phyloP scores from a whole-genome alignment of 176 grass and related monocot genomes.

The Leersia perrieri region DNA sequence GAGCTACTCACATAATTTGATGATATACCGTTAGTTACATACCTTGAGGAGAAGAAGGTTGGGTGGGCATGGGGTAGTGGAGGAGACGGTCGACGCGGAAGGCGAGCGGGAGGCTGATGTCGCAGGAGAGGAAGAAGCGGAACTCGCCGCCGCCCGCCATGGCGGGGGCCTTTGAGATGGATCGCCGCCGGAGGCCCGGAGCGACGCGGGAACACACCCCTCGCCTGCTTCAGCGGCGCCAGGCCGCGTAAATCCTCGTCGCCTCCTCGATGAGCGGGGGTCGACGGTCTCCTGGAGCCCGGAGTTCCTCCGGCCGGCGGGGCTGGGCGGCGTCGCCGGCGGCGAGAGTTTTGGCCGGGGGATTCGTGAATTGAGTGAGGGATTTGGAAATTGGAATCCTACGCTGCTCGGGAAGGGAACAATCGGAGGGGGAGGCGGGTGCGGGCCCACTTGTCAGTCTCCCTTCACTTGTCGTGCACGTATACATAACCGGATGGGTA shows the following conservation, averaged over 20 bases:
- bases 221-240: not conserved
- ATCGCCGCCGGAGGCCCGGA: not conserved
- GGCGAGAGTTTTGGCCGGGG: not conserved
- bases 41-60: not conserved
- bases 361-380: not conserved
- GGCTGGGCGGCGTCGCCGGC: not conserved
- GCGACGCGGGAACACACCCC: not conserved
- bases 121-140: conserved; percentile 89
- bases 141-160: conserved; percentile 43
- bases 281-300: too few species aligned
- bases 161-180: not conserved
- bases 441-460: not conserved
- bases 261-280: too few species aligned
- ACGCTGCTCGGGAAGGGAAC: rapidly evolving
- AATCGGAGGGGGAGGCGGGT: not conserved
- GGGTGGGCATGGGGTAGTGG: conserved; percentile 18
- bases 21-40: too few species aligned
- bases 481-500: not conserved
- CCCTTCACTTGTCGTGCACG: not conserved
- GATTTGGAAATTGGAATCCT: not conserved
- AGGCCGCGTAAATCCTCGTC: too few species aligned
- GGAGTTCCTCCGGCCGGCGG: not conserved
- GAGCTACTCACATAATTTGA: not conserved
- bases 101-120: conserved; percentile 82
- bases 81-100: conserved; percentile 74